Percentiles rank a stretch among this genome's conserved stretches.
Conservation (phyloP, 2,329 filamentous ascomycete genomes). For the Sclerotinia spermophila region DNA sequence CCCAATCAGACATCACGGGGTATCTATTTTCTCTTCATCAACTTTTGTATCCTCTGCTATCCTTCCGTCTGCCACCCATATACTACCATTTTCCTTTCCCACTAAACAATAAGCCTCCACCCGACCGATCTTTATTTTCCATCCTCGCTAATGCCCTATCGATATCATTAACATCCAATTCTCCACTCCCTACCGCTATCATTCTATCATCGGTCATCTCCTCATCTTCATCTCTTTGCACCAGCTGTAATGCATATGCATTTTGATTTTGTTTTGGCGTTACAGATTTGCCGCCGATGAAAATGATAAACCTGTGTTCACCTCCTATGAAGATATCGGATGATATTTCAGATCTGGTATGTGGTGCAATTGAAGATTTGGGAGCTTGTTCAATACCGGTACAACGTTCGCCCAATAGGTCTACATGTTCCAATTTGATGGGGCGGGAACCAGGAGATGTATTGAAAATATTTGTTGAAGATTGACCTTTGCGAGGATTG, state of each 20-base stretch:
- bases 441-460: constrained; percentile 27
- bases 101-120: constrained; percentile 24
- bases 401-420: constrained; percentile 37
- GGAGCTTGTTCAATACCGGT: constrained; percentile 34
- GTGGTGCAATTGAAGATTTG: constrained; percentile 16
- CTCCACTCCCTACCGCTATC: constrained; percentile 19
- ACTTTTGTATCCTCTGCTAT: constrained; percentile 18
- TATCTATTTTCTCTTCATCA: constrained; percentile 15
- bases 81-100: constrained; percentile 44
- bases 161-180: constrained; percentile 62
- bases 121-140: constrained; percentile 39
- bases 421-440: constrained; percentile 33
- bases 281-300: constrained; percentile 24
- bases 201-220: constrained; percentile 15
- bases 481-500: constrained; percentile 26
- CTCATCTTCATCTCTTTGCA: constrained; percentile 26
- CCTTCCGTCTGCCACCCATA: constrained; percentile 22
- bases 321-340: constrained; percentile 35
- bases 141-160: constrained; percentile 56
- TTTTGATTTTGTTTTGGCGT: constrained; percentile 11
- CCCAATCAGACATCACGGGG: constrained; percentile 1
- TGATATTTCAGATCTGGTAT: constrained; percentile 19
- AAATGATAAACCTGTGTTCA: constrained; percentile 35
- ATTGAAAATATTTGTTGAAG: constrained; percentile 31
- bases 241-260: constrained; percentile 25